Conservation (phyloP, 768 basidiomycete species). For the Trametes meyenii region DNA sequence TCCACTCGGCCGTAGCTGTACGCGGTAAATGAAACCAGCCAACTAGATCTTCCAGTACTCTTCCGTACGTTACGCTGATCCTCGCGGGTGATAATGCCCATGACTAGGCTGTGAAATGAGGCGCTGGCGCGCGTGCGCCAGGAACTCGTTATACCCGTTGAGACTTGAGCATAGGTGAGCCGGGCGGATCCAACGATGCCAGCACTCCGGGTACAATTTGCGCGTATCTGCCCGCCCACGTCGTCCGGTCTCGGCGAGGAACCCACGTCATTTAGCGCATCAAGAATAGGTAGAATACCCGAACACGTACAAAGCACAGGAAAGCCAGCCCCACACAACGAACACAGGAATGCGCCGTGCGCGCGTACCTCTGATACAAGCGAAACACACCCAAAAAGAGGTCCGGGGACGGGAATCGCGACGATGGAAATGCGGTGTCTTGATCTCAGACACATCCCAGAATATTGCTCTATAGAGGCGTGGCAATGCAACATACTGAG, state of each 20-base stretch:
- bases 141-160: not conserved
- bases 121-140: not conserved
- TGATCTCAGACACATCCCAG: conserved; percentile 19
- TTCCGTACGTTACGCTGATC: not conserved
- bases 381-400: conserved; percentile 1
- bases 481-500: conserved; percentile 49
- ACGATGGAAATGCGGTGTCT: not conserved
- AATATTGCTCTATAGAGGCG: conserved; percentile 48
- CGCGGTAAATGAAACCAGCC: too few species aligned
- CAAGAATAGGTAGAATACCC: not conserved
- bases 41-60: too few species aligned
- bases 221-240: not conserved
- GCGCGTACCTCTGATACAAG: conserved; percentile 1
- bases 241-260: not conserved
- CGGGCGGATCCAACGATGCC: too few species aligned
- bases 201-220: not conserved
- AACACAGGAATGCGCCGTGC: conserved; percentile 1
- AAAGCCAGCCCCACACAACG: not conserved
- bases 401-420: conserved; percentile 3
- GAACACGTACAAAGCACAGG: not conserved
- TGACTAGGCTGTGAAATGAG: not conserved
- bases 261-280: too few species aligned
- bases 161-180: not conserved
- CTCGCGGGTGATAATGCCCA: not conserved
- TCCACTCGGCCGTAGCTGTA: too few species aligned